Evolutionary conservation across 164 flowering plant genomes (phyloP).

Genomic region (Amborella trichopoda): DNA sequence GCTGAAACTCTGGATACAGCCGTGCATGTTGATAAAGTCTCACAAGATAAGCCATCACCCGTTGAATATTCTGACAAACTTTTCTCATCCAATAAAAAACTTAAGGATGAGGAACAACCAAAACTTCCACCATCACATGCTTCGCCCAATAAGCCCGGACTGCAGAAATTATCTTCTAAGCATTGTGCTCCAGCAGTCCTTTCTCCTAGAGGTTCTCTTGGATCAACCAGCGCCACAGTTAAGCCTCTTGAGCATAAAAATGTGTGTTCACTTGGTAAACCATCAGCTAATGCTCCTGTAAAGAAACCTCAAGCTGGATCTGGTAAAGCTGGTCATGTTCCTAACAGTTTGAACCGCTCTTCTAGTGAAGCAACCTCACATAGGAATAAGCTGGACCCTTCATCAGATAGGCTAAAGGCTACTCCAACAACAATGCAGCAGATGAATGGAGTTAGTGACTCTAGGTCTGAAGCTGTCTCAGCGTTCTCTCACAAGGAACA

Average conservation of each 20-base stretch:
- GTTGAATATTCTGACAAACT: too few relatives aligned
- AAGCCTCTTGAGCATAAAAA: conserved; percentile 25
- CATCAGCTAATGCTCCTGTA: conserved; percentile 14
- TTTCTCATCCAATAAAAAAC: too few relatives aligned
- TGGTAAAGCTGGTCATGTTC: conserved; percentile 14
- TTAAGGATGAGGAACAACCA: too few relatives aligned
- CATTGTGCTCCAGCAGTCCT: conserved; percentile 15
- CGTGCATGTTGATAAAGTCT: conserved; percentile 3
- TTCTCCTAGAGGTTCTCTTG: conserved; percentile 34
- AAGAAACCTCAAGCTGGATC: conserved; percentile 26
- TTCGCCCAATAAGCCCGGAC: too few relatives aligned
- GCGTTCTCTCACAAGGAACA: conserved; percentile 23
- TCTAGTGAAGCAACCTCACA: conserved; percentile 24
- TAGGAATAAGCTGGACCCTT: conserved; percentile 24
- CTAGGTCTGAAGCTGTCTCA: conserved; percentile 10
- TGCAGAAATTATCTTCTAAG: conserved; percentile 18
- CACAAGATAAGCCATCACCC: not conserved
- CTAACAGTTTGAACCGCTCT: conserved; percentile 25
- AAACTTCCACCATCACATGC: too few relatives aligned
- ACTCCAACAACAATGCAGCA: conserved; percentile 25
- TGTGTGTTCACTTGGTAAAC: conserved; percentile 23
- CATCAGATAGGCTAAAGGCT: conserved; percentile 33
- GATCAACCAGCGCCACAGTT: conserved; percentile 5
- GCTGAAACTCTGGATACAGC: conserved; percentile 10
- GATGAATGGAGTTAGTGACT: conserved; percentile 3